A percentile compares a stretch with the other conserved stretches of the same genome.
Evolutionary conservation across 305 asterid genomes (phyloP).

Genomic region (Nicotiana rustica): DNA sequence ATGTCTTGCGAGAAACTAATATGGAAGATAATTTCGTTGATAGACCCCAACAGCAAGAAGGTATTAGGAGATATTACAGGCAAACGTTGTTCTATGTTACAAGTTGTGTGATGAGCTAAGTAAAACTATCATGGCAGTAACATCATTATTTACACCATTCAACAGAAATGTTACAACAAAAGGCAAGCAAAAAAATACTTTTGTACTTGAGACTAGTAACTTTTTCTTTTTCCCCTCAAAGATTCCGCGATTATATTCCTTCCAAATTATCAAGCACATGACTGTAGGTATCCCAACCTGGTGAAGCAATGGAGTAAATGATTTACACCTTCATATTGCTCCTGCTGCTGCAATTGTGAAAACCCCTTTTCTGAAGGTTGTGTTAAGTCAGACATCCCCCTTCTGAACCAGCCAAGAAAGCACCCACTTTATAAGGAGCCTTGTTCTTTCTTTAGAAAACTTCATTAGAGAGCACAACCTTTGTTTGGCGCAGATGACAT

Average conservation of each 20-base stretch:
- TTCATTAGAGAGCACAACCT: neutral
- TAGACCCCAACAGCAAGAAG: neutral
- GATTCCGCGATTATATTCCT: neutral
- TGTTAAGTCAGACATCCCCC: conserved; percentile 11
- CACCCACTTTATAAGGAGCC: conserved; percentile 18
- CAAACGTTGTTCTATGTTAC: neutral
- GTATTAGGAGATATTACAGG: neutral
- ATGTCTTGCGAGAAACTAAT: neutral
- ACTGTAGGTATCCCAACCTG: neutral
- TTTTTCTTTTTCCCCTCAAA: neutral
- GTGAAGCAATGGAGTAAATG: neutral
- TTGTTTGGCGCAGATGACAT: neutral
- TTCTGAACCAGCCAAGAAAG: neutral
- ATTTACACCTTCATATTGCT: neutral
- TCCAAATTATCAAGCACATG: conserved; percentile 2
- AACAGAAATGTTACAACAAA: conserved; percentile 1
- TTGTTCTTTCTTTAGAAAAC: neutral
- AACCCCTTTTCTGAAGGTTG: neutral
- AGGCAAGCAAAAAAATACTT: neutral
- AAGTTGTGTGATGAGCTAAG: neutral
- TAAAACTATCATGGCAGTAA: neutral
- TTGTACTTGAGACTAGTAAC: neutral
- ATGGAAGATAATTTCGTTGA: conserved; percentile 17
- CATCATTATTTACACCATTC: neutral
- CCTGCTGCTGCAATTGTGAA: neutral